Evolutionary conservation across 2,329 filamentous ascomycete genomes (phyloP).

Genomic region (Ophiostoma pallidulum): DNA sequence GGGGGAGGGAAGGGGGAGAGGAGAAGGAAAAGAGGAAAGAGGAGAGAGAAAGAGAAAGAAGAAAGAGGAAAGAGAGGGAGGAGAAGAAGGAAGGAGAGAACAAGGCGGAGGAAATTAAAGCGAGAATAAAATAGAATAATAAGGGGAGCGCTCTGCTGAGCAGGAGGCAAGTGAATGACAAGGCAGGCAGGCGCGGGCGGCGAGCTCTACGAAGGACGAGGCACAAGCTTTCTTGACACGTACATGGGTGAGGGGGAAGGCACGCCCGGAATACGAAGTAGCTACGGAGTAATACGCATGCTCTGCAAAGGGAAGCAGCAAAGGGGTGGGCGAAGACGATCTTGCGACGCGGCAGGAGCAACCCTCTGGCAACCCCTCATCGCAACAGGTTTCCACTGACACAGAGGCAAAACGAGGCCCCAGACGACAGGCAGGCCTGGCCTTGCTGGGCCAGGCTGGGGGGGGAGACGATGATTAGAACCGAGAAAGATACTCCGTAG

Average conservation of each 20-base stretch:
- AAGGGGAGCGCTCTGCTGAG: background rate
- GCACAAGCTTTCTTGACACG: no score
- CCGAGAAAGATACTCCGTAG: no score
- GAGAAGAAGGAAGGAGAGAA: background rate
- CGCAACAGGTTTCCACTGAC: slow-evolving; percentile 10
- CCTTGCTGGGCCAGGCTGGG: no score
- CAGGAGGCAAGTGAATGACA: background rate
- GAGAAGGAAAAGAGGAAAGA: background rate
- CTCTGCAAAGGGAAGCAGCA: background rate
- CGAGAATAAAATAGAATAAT: slow-evolving; percentile 12
- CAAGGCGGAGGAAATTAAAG: slow-evolving; percentile 7
- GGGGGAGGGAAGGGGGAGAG: background rate
- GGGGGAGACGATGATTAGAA: no score
- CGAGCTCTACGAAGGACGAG: background rate
- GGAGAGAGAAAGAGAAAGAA: background rate
- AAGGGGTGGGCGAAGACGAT: slow-evolving; percentile 4
- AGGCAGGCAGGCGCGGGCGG: slow-evolving; percentile 4
- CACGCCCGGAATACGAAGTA: background rate
- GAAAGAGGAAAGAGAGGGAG: background rate
- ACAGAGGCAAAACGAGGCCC: no score
- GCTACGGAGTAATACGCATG: no score
- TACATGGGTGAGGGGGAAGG: slow-evolving; percentile 1
- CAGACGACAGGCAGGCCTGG: background rate
- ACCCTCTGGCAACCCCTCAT: slow-evolving; percentile 7
- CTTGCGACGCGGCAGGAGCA: slow-evolving; percentile 12